Conservation (phyloP, 2,329 filamentous ascomycete genomes). For the Neonectria faginata region DNA sequence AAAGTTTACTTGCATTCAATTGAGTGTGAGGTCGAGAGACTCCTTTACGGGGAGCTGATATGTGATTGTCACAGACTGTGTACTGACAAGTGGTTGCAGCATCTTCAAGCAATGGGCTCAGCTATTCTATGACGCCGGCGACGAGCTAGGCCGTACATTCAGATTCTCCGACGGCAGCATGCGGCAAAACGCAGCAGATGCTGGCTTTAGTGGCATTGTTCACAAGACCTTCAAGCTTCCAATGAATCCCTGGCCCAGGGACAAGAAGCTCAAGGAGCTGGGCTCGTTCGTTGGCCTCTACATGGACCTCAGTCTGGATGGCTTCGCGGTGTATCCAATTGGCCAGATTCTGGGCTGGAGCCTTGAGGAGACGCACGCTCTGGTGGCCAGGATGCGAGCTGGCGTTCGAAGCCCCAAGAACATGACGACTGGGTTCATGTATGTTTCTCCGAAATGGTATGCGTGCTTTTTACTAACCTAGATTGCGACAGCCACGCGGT, state of each 20-base stretch:
- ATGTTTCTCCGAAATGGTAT: background rate
- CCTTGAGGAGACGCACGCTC: conserved; percentile 16
- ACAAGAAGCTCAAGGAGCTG: conserved; percentile 25
- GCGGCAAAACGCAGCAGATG: conserved; percentile 17
- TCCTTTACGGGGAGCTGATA: background rate
- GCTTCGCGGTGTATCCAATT: conserved; percentile 23
- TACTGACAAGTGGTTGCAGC: background rate
- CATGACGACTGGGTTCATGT: conserved; percentile 14
- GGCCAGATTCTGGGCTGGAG: conserved; percentile 25
- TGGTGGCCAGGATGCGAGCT: conserved; percentile 25
- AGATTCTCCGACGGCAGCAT: conserved; percentile 29
- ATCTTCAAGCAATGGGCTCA: conserved; percentile 34
- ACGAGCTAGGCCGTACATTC: conserved; percentile 32
- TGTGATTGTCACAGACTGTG: background rate
- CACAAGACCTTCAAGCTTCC: conserved; percentile 25
- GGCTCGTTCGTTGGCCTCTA: conserved; percentile 30
- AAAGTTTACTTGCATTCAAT: background rate
- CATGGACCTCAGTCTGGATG: conserved; percentile 28
- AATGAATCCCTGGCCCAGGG: conserved; percentile 30
- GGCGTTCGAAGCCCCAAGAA: conserved; percentile 15
- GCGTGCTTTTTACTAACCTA: background rate
- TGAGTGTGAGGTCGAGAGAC: accelerated
- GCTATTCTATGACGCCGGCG: conserved; percentile 33
- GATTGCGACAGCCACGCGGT: conserved; percentile 3
- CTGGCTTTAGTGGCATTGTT: conserved; percentile 22